phyloP scores from a whole-genome alignment of 345 rosid species.

The Euphorbia peplus region DNA sequence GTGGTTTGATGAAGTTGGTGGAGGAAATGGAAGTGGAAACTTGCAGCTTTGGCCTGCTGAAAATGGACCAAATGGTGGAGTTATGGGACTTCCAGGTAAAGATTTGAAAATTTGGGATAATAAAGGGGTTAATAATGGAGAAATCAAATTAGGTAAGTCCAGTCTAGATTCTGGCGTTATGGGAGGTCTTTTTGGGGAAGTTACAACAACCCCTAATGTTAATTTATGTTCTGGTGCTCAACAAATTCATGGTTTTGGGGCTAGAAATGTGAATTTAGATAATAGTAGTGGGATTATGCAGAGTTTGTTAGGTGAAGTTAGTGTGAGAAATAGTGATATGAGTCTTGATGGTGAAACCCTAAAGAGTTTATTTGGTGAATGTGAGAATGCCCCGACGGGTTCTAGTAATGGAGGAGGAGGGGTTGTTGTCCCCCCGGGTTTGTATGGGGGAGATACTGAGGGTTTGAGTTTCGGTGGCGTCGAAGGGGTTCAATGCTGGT shows the following conservation, averaged over 20 bases:
- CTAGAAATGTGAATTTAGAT: slow-evolving; percentile 18
- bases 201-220: slow-evolving; percentile 7
- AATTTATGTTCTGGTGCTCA: slow-evolving; percentile 7
- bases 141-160: slow-evolving; percentile 6
- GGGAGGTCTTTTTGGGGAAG: slow-evolving; percentile 18
- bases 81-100: slow-evolving; percentile 9
- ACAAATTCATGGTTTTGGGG: slow-evolving; percentile 9
- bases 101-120: slow-evolving; percentile 8
- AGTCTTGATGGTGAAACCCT: slow-evolving; percentile 11
- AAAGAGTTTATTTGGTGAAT: slow-evolving; percentile 23
- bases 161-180: not conserved
- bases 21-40: slow-evolving; percentile 17
- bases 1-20: slow-evolving; percentile 21
- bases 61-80: slow-evolving; percentile 15
- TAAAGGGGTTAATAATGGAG: not conserved
- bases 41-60: slow-evolving; percentile 26
- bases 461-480: not conserved
- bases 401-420: slow-evolving; percentile 5
- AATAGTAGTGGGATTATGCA: slow-evolving; percentile 13
- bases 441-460: slow-evolving; percentile 15
- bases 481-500: slow-evolving; percentile 22
- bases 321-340: not conserved
- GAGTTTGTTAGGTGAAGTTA: slow-evolving; percentile 17
- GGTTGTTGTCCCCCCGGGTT: slow-evolving; percentile 15
- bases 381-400: slow-evolving; percentile 20